Evolutionary conservation across 805 yeast genomes (phyloP).

Genomic region (Candida insectorum): DNA sequence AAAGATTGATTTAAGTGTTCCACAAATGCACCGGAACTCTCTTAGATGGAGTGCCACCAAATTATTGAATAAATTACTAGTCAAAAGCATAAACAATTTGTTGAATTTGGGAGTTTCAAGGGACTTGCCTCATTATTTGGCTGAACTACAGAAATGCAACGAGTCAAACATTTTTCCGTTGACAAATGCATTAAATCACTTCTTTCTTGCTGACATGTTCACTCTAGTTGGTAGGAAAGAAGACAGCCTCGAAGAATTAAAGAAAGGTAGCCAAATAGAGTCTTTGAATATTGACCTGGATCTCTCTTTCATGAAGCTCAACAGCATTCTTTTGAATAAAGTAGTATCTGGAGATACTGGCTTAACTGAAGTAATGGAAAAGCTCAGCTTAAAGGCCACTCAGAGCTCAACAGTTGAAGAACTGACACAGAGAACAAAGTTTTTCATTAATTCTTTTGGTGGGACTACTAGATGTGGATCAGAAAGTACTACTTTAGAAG

Average conservation of each 20-base stretch:
- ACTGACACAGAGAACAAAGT: no score
- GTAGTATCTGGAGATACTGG: neutral
- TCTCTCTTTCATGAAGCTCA: neutral
- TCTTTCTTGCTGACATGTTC: conserved; percentile 8
- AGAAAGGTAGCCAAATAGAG: conserved; percentile 1
- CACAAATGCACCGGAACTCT: neutral
- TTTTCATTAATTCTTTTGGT: no score
- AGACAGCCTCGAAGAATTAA: neutral
- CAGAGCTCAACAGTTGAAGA: neutral
- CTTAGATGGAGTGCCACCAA: conserved; percentile 28
- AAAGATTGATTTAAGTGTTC: conserved; percentile 12
- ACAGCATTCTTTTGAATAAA: neutral
- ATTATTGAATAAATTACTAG: conserved; percentile 36
- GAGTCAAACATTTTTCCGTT: conserved; percentile 16
- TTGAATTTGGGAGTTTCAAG: conserved; percentile 53
- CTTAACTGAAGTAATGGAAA: neutral
- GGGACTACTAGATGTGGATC: neutral
- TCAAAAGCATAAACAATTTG: conserved; percentile 34
- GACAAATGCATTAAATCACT: conserved; percentile 7
- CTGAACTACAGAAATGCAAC: conserved; percentile 45
- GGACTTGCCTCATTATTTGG: conserved; percentile 53
- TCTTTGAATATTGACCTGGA: conserved; percentile 2
- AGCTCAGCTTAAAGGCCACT: neutral
- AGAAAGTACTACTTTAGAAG: neutral
- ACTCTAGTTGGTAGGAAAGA: conserved; percentile 3